Evolutionary conservation across 495 filamentous ascomycete genomes (phyloP).

Genomic region (Aspergillus asperescens): DNA sequence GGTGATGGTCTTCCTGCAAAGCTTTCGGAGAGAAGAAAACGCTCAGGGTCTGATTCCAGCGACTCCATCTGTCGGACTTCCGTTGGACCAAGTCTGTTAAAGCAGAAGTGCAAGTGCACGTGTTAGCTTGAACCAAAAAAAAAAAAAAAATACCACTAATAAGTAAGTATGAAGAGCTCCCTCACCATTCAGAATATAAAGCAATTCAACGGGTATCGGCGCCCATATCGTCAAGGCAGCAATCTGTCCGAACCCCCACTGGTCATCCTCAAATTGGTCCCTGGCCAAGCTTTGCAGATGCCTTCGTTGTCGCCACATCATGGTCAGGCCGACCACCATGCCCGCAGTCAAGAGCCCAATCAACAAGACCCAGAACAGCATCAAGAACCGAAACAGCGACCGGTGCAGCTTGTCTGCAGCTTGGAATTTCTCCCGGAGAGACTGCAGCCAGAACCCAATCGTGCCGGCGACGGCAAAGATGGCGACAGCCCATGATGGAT

Average conservation of each 20-base stretch:
- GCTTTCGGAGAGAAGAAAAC: conserved; percentile 1
- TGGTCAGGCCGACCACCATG: conserved; percentile 4
- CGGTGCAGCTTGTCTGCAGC: conserved; percentile 1
- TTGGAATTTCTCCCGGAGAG: conserved; percentile 2
- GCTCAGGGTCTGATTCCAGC: neutral
- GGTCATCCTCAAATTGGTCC: conserved; percentile 10
- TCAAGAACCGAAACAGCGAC: neutral
- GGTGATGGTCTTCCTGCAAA: neutral
- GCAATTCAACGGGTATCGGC: conserved; percentile 1
- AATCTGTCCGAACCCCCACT: conserved; percentile 12
- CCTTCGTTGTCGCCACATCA: conserved; percentile 10
- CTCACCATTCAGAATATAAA: conserved; percentile 9
- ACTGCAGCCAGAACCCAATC: conserved; percentile 6
- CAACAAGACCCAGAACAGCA: conserved; percentile 3
- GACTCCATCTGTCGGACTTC: conserved; percentile 2
- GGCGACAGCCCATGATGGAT: conserved; percentile 8
- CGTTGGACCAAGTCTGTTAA: conserved; percentile 1
- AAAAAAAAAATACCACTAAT: neutral
- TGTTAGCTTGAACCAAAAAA: neutral
- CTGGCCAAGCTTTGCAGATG: conserved; percentile 6
- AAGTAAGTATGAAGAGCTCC: neutral
- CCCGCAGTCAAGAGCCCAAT: neutral
- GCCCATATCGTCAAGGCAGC: conserved; percentile 10
- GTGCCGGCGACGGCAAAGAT: conserved; percentile 5
- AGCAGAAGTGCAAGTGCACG: neutral